phyloP scores from a whole-genome alignment of 495 filamentous ascomycete genomes.

The Thermothielavioides terrestris region DNA sequence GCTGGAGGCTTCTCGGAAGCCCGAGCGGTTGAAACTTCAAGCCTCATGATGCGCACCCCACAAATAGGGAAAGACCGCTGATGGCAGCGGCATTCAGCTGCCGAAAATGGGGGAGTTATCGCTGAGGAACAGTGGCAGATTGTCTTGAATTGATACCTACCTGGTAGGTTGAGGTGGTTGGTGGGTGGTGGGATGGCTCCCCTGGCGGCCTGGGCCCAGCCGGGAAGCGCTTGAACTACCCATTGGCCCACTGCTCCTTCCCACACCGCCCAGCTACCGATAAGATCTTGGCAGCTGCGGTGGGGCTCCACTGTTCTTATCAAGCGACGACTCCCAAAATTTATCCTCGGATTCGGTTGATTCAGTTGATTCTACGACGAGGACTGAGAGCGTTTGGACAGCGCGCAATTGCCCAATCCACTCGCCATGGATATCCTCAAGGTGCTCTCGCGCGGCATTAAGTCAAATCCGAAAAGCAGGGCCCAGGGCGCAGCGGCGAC shows the following conservation, averaged over 20 bases:
- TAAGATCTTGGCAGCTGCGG: constrained; percentile 6
- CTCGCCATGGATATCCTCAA: constrained; percentile 64
- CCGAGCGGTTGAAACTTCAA: too few species aligned
- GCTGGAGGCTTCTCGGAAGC: too few species aligned
- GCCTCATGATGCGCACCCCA: too few species aligned
- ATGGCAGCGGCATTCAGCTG: too few species aligned
- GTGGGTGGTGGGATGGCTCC: too few species aligned
- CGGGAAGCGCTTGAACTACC: not conserved
- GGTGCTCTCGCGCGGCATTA: constrained; percentile 57
- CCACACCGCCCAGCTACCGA: too few species aligned
- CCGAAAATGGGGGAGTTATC: not conserved
- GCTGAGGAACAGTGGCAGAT: not conserved
- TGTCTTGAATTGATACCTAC: not conserved
- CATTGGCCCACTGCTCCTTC: too few species aligned
- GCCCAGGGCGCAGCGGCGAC: constrained; percentile 21
- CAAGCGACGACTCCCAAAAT: constrained; percentile 4
- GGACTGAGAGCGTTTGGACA: not conserved
- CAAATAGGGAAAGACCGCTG: too few species aligned
- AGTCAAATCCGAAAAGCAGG: constrained; percentile 26
- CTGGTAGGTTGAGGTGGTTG: not conserved
- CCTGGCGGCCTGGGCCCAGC: too few species aligned
- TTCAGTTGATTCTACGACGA: not conserved
- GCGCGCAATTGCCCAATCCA: constrained; percentile 1
- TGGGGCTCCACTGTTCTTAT: constrained; percentile 15
- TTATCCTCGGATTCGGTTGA: not conserved